Percentiles rank a stretch among this genome's conserved stretches.
Evolutionary conservation across 2,329 filamentous ascomycete species (phyloP).

Genomic region (Microdochium nivale): DNA sequence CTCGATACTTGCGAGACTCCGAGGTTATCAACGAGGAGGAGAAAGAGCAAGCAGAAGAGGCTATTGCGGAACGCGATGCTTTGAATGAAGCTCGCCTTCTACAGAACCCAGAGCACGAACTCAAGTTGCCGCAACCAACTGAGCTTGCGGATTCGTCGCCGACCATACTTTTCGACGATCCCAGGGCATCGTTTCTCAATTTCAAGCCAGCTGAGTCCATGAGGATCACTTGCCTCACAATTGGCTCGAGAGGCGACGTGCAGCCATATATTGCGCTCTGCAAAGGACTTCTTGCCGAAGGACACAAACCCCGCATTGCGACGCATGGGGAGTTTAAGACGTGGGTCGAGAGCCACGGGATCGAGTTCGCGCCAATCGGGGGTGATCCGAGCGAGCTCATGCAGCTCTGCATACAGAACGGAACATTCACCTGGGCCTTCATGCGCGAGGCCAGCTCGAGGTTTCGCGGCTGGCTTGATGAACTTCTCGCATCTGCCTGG

Average conservation of each 20-base stretch:
- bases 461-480: slow-evolving; percentile 93
- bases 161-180: slow-evolving; percentile 82
- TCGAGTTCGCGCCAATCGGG: slow-evolving; percentile 81
- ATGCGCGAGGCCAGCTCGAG: slow-evolving; percentile 77
- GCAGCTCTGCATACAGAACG: slow-evolving; percentile 92
- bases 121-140: slow-evolving; percentile 37
- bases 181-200: slow-evolving; percentile 76
- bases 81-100: slow-evolving; percentile 64
- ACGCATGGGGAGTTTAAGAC: slow-evolving; percentile 84
- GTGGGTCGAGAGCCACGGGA: slow-evolving; percentile 89
- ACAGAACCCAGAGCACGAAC: slow-evolving; percentile 40
- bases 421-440: slow-evolving; percentile 92
- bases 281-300: slow-evolving; percentile 80
- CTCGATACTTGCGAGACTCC: slow-evolving; percentile 62
- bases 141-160: slow-evolving; percentile 48
- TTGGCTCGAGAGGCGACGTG: slow-evolving; percentile 90
- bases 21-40: slow-evolving; percentile 60
- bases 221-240: slow-evolving; percentile 86
- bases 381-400: slow-evolving; percentile 93
- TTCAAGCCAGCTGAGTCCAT: slow-evolving; percentile 79
- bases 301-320: slow-evolving; percentile 78
- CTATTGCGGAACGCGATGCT: slow-evolving; percentile 72
- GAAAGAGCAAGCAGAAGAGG: slow-evolving; percentile 61
- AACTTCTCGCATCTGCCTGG: slow-evolving; percentile 75
- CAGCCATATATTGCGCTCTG: slow-evolving; percentile 96